Conservation (phyloP, 768 basidiomycete genomes). For the Termitomyces sp. region DNA sequence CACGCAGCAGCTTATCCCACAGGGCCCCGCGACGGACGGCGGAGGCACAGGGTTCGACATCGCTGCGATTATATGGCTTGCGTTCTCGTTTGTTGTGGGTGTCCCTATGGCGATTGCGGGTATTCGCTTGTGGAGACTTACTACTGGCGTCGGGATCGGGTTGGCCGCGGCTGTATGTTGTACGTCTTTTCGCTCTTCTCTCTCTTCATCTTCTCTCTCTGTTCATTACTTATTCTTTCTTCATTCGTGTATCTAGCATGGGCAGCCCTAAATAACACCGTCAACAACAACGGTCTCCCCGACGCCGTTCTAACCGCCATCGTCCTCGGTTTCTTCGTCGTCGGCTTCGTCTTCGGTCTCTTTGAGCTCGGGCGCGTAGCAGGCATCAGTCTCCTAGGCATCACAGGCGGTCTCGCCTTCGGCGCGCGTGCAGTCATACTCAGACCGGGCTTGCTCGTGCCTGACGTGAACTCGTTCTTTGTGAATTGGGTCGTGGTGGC, state of each 20-base stretch:
- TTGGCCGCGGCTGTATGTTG: constrained; percentile 44
- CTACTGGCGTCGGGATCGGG: constrained; percentile 53
- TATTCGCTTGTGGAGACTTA: constrained; percentile 53
- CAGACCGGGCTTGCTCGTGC: constrained; percentile 45
- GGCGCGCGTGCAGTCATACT: constrained; percentile 54
- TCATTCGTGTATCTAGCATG: constrained; percentile 38
- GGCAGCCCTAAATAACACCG: constrained; percentile 59
- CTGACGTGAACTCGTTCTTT: constrained; percentile 26
- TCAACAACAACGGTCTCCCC: constrained; percentile 42
- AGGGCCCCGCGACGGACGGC: constrained; percentile 58
- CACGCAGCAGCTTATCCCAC: constrained; percentile 42
- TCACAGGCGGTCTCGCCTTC: constrained; percentile 55
- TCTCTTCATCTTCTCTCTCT: not conserved
- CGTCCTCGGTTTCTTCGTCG: constrained; percentile 43
- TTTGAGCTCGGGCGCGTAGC: constrained; percentile 46
- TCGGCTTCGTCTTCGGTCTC: constrained; percentile 52
- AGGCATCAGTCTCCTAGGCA: constrained; percentile 43
- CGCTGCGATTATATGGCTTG: constrained; percentile 57
- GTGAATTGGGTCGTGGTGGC: constrained; percentile 55
- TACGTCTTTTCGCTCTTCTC: constrained; percentile 22
- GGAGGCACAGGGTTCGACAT: constrained; percentile 43
- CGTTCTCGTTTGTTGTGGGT: constrained; percentile 48
- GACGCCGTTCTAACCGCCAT: constrained; percentile 51
- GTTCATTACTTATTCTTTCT: not conserved
- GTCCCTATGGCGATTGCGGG: constrained; percentile 53